Base-by-base conservation (phyloP, 169 alveolate genomes). In the Cystoisospora suis region DNA sequence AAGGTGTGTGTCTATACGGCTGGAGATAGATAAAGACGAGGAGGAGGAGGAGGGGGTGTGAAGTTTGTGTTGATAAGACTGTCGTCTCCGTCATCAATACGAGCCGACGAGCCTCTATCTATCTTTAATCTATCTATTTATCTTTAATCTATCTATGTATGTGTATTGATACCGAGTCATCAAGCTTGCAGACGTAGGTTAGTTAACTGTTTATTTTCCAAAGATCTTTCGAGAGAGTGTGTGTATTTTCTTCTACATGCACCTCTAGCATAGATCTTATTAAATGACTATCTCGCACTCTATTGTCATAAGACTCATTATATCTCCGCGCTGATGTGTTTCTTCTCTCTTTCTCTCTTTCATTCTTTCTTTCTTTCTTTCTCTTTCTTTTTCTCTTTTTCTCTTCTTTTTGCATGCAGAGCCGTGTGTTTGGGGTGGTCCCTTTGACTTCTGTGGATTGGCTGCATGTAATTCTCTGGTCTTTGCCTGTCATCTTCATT, bases 401-500 rank as follows among this genome's bases (percentile, higher is more conserved):
- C 61, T 6, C 3, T 23, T 29, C 29, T 3, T 44, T 17, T 29
- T 29, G 36, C 44, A 20, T 81, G 72, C 90, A 90, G 93, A 81
- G 89, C 72, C 95, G 95, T 58, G 95, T 97, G 65, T 98, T 99
- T 93, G 98, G 97, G 77, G 99, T 97, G 49, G 97, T 97, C 15
- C 98, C 99, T 2, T 95, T 98, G 47, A 96, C 95, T 42, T 59
- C 87, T 89, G 94, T 96, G 85, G 99, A 98, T 91, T 98, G 99
- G 99, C 49, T 94, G 7, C 93, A 98, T 46, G 99, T 98, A n/a
- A 83, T 98, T 59, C 94, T 95, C 17, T 98, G 98, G 95, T 98
- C 99, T 15, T 93, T 96, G 81, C 99, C 99, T n/a, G 99, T 99
- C 36, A 96, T 98, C 42, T 53, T 99, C 65, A 95, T 99, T 46